phyloP scores from a whole-genome alignment of 176 grass and related monocot species.

The Triticum urartu region DNA sequence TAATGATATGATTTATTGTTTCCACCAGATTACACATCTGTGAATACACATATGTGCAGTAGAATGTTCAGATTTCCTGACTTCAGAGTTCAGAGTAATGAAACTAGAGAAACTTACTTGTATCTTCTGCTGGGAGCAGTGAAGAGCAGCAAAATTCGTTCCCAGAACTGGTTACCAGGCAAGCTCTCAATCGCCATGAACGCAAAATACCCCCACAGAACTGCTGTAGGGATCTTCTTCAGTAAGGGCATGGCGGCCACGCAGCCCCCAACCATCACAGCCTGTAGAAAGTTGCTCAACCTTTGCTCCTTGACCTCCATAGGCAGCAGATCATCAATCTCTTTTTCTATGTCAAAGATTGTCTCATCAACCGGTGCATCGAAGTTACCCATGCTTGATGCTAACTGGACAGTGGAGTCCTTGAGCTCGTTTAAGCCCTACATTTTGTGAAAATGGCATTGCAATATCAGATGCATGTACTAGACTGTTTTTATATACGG shows the following conservation, averaged over 20 bases:
- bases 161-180: slow-evolving; percentile 99
- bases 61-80: background rate
- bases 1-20: background rate
- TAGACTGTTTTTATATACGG: background rate
- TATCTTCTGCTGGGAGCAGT: slow-evolving; percentile 96
- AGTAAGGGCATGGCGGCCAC: slow-evolving; percentile 90
- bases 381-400: slow-evolving; percentile 83
- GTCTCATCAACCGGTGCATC: slow-evolving; percentile 88
- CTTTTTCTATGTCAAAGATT: slow-evolving; percentile 88
- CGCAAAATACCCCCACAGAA: slow-evolving; percentile 98
- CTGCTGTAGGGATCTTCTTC: slow-evolving; percentile 92
- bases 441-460: background rate
- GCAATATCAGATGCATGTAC: background rate
- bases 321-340: slow-evolving; percentile 92
- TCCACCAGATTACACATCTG: background rate
- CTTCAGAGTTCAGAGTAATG: background rate
- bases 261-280: slow-evolving; percentile 69
- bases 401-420: slow-evolving; percentile 82
- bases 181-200: slow-evolving; percentile 99
- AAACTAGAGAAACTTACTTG: slow-evolving; percentile 59
- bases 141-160: slow-evolving; percentile 88
- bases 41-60: background rate
- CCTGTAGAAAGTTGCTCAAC: slow-evolving; percentile 84
- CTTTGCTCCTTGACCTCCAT: slow-evolving; percentile 97
- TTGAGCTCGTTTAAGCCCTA: slow-evolving; percentile 90